A percentile compares a stretch with the other conserved stretches of the same genome.
Conservation (phyloP, 1,284 basidiomycete species). For the Boletus albobrunnescens region DNA sequence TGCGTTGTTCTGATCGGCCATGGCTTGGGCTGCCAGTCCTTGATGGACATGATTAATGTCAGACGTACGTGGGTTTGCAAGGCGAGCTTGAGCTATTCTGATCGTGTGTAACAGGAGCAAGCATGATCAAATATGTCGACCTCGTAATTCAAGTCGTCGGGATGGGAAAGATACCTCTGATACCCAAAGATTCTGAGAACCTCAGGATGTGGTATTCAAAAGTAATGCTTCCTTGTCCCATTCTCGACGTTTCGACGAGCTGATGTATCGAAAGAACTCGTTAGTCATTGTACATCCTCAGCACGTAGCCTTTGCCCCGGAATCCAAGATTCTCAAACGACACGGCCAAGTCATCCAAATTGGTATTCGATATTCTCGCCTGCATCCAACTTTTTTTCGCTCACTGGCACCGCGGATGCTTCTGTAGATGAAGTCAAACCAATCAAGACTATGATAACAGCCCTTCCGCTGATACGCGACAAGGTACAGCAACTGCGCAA, state of each 20-base stretch:
- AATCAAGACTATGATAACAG: constrained; percentile 56
- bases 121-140: constrained; percentile 59
- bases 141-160: constrained; percentile 79
- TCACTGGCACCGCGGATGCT: constrained; percentile 4
- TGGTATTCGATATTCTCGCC: constrained; percentile 38
- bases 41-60: constrained; percentile 70
- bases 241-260: neutral
- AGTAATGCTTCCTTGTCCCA: constrained; percentile 34
- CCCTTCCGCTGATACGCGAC: constrained; percentile 56
- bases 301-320: constrained; percentile 49
- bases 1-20: constrained; percentile 84
- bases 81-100: constrained; percentile 4
- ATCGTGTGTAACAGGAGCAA: constrained; percentile 34
- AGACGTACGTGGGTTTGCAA: constrained; percentile 48
- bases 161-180: constrained; percentile 51
- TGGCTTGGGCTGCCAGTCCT: constrained; percentile 72
- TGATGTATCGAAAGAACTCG: constrained; percentile 49
- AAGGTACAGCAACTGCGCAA: constrained; percentile 40
- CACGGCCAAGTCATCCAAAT: constrained; percentile 59
- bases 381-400: neutral
- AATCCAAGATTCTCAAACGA: constrained; percentile 50
- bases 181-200: constrained; percentile 49
- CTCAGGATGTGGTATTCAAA: constrained; percentile 62
- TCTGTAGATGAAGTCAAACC: constrained; percentile 55
- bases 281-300: constrained; percentile 58